A percentile compares a stretch with the other conserved stretches of the same genome.
Conservation (phyloP, 306 rosid species). For the Abrus precatorius region DNA sequence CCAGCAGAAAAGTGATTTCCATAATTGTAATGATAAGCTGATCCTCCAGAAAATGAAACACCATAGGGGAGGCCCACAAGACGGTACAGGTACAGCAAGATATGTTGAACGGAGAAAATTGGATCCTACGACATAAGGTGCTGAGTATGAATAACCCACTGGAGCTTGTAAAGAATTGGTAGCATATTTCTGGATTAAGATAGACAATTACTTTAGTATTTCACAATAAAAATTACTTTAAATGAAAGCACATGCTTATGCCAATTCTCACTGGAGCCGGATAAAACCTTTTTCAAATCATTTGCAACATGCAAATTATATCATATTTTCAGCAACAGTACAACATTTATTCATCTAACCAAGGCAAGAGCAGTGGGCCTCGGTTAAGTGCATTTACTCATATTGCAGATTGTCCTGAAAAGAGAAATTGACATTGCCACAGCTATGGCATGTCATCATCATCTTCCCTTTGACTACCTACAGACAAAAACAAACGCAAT, state of each 20-base stretch:
- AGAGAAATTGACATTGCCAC: conserved; percentile 85
- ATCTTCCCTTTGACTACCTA: conserved; percentile 86
- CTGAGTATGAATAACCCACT: conserved; percentile 63
- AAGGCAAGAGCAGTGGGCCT: conserved; percentile 79
- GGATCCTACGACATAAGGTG: conserved; percentile 66
- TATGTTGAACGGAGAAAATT: conserved; percentile 77
- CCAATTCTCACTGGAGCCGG: not conserved
- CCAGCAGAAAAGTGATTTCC: conserved; percentile 68
- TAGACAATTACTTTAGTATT: not conserved
- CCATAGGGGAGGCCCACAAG: conserved; percentile 81
- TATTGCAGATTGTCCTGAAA: conserved; percentile 82
- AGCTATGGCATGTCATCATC: conserved; percentile 84
- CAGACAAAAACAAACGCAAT: conserved; percentile 33
- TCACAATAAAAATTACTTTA: not conserved
- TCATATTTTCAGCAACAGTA: not conserved
- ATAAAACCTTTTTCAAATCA: not conserved
- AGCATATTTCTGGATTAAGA: conserved; percentile 66
- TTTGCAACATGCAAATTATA: not conserved
- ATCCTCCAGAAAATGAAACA: conserved; percentile 72
- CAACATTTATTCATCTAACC: conserved; percentile 48
- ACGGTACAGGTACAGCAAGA: conserved; percentile 77
- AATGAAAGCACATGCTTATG: not conserved
- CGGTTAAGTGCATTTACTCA: conserved; percentile 86
- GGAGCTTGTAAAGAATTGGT: conserved; percentile 72
- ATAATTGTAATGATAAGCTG: conserved; percentile 79